Evolutionary conservation across 2,329 filamentous ascomycete species (phyloP).

Genomic region (Acrocalymma vagum): DNA sequence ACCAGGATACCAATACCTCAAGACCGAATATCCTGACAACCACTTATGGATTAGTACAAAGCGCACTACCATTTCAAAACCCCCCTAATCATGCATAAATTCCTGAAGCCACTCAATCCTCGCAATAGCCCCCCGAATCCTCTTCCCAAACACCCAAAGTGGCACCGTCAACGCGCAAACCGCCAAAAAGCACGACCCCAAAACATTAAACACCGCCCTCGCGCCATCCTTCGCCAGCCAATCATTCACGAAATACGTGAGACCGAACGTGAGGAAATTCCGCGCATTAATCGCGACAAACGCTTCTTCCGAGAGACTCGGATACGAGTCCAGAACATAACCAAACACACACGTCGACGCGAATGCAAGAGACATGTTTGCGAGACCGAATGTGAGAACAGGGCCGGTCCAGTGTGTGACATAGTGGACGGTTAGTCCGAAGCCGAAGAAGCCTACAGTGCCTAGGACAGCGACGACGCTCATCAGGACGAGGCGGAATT

Average conservation of each 20-base stretch:
- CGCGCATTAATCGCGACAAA: slow-evolving; percentile 92
- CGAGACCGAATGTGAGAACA: slow-evolving; percentile 28
- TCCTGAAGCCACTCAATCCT: no score
- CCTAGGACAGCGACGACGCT: slow-evolving; percentile 81
- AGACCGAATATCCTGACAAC: no score
- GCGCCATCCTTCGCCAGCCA: slow-evolving; percentile 74
- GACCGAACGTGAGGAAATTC: slow-evolving; percentile 85
- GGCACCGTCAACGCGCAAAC: slow-evolving; percentile 78
- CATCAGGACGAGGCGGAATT: slow-evolving; percentile 84
- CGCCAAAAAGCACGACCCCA: no score
- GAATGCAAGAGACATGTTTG: slow-evolving; percentile 30
- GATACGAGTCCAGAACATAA: slow-evolving; percentile 6
- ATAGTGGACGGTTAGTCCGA: slow-evolving; percentile 74
- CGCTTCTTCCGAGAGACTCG: slow-evolving; percentile 63
- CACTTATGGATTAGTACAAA: no score
- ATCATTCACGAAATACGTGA: slow-evolving; percentile 82
- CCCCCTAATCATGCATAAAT: no score
- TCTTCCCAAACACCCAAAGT: slow-evolving; percentile 56
- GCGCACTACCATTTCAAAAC: no score
- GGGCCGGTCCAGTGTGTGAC: slow-evolving; percentile 35
- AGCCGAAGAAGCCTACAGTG: slow-evolving; percentile 82
- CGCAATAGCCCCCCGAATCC: no score
- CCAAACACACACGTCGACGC: no score
- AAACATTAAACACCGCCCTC: slow-evolving; percentile 71
- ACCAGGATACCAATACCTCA: no score